Evolutionary conservation across 352 stramenopile genomes (phyloP), one percentile per base, ranked within the genome.

Genomic region (Salisapilia sapeloensis): DNA sequence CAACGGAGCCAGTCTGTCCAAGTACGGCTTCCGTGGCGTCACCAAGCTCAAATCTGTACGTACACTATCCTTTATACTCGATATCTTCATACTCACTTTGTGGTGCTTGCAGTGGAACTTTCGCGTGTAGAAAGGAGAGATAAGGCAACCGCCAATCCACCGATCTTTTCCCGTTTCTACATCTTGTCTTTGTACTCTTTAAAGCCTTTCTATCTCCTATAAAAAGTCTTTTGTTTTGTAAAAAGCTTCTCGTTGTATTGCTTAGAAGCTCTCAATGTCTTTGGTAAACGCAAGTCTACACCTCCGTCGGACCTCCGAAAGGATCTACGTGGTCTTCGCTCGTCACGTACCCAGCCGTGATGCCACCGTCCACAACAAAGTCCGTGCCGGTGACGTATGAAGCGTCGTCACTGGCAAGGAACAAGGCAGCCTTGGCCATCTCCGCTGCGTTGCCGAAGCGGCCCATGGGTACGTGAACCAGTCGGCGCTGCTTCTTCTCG

Each of bases 401-500:
- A 24, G 75, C 51, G 29, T 89, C 74, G 29, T 87, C 66, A 33
- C 69, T 86, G 21, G 75, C 74, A 15, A 92, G 63, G 46, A 91
- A 92, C 11, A 90, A 53, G 16, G 66, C 77, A 3, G 77, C 76
- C 46, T 90, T 83, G 50, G 77, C 74, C 71, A 92, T 87, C 38
- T 92, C 77, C 1, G 61, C 58, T 15, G 75, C 74, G 37, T 90
- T 74, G 35, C 77, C 77, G 31, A 92, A 91, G 38, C 75, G 56
- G 17, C 76, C 76, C 76, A 91, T 91, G 19, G 76, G 76, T 28
- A 89, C 71, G 42, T 91, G 76, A 35, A 91, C 76, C 22, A 91
- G 58, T 15, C 76, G 64, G 32, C 76, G 66, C 45, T 87, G 65
- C 49, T 84, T 80, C 59, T 91, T 91, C 31, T 65, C 76, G 26